These are phyloP conservation scores for Podaxis carcinomalis DNA, from an alignment of 768 basidiomycete genomes.

Conservation along the genomic window DNA sequence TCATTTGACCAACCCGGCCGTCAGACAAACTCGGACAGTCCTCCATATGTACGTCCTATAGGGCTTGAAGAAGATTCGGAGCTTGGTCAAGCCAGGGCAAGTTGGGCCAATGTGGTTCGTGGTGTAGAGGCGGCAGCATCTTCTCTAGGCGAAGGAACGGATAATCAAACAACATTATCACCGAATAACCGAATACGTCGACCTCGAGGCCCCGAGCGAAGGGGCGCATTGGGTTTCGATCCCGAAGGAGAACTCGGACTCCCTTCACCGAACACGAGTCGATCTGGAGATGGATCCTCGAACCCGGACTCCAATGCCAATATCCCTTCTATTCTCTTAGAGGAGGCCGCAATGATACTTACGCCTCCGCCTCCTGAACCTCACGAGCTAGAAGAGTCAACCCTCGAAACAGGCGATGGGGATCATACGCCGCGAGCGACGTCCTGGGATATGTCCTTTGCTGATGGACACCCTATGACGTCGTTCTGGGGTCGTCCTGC, in stretches of 20 bases:
- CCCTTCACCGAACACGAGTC: background rate
- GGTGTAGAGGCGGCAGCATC: slow-evolving; percentile 8
- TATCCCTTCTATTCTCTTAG: background rate
- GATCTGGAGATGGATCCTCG: background rate
- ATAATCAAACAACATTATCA: background rate
- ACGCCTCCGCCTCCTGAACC: slow-evolving; percentile 6
- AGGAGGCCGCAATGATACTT: background rate
- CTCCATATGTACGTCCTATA: background rate
- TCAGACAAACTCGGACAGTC: background rate
- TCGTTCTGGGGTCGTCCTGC: slow-evolving; percentile 6
- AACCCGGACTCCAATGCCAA: background rate
- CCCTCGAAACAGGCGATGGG: background rate
- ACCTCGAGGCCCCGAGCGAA: background rate
- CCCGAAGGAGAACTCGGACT: slow-evolving; percentile 5
- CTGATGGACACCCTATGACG: background rate
- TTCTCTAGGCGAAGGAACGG: background rate
- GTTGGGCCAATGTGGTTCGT: slow-evolving; percentile 9
- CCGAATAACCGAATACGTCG: background rate
- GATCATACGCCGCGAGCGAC: slow-evolving; percentile 4
- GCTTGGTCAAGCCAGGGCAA: slow-evolving; percentile 3
- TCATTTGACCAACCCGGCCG: background rate
- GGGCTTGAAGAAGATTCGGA: background rate
- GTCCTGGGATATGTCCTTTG: slow-evolving; percentile 1
- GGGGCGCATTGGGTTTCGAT: slow-evolving; percentile 3
- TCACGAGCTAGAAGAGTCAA: background rate